Conservation (phyloP, 768 basidiomycete species). For the Russula ochroleuca region DNA sequence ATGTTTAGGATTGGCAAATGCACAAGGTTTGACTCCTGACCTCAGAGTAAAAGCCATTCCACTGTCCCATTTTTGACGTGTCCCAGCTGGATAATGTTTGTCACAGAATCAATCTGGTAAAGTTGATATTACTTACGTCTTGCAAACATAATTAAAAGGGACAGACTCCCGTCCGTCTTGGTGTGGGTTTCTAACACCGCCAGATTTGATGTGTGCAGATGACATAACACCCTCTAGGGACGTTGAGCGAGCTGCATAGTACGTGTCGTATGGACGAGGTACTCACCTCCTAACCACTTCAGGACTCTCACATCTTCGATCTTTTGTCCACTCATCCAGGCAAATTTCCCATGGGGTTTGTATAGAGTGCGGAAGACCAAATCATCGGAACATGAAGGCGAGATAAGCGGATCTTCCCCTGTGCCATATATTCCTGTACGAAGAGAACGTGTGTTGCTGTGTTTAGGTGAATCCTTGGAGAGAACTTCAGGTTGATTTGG, state of each 20-base stretch:
- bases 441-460: not conserved
- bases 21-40: conserved; percentile 27
- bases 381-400: conserved; percentile 2
- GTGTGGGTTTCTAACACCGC: conserved; percentile 1
- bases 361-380: conserved; percentile 20
- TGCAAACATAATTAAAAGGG: conserved; percentile 20
- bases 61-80: conserved; percentile 33
- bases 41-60: conserved; percentile 43
- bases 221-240: conserved; percentile 23
- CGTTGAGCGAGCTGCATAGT: not conserved
- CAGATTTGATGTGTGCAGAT: conserved; percentile 23
- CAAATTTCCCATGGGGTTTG: conserved; percentile 23
- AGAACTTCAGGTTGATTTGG: not conserved
- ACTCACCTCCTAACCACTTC: conserved; percentile 21
- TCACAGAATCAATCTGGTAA: not conserved
- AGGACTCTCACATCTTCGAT: conserved; percentile 19
- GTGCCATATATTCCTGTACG: not conserved
- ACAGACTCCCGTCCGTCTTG: conserved; percentile 2
- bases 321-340: conserved; percentile 19
- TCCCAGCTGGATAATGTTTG: conserved; percentile 34
- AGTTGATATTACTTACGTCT: conserved; percentile 14
- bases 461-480: not conserved
- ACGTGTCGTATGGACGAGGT: not conserved
- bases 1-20: conserved; percentile 11
- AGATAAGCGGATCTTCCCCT: not conserved